Conservation (phyloP, 805 yeast genomes). For the Yamadazyma nakazawae region DNA sequence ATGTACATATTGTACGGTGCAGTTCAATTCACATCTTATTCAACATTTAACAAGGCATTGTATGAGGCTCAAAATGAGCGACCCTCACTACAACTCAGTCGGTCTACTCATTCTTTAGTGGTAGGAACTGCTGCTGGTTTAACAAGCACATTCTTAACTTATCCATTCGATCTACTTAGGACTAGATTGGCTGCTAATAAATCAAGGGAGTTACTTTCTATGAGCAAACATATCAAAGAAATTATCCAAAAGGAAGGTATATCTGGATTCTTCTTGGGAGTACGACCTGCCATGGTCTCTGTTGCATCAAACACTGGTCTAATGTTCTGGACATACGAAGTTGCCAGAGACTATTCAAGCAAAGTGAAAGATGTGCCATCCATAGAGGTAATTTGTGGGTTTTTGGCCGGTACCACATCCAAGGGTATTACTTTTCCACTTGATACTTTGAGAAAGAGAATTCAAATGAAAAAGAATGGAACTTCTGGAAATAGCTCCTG, state of each 20-base stretch:
- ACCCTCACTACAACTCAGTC: constrained; percentile 22
- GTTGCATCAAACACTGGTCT: constrained; percentile 71
- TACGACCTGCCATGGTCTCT: constrained; percentile 52
- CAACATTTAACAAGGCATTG: constrained; percentile 49
- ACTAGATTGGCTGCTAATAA: constrained; percentile 78
- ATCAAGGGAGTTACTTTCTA: constrained; percentile 33
- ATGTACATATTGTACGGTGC: constrained; percentile 86
- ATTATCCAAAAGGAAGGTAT: constrained; percentile 36
- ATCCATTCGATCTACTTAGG: constrained; percentile 87
- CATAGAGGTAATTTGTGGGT: constrained; percentile 59
- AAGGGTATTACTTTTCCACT: constrained; percentile 80
- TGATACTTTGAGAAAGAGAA: constrained; percentile 75
- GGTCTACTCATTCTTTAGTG: constrained; percentile 43
- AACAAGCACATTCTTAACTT: constrained; percentile 67
- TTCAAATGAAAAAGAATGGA: constrained; percentile 50
- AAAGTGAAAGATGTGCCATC: constrained; percentile 30
- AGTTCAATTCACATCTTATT: constrained; percentile 73
- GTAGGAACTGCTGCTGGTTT: constrained; percentile 81
- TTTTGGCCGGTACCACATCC: constrained; percentile 71
- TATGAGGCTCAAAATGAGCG: constrained; percentile 22
- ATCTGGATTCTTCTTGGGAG: constrained; percentile 49
- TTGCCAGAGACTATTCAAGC: constrained; percentile 36
- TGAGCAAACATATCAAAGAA: constrained; percentile 21
- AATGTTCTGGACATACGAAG: constrained; percentile 68
- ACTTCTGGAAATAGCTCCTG: background rate